Evolutionary conservation across 768 basidiomycete species (phyloP).

Genomic region (Tricholoma flavovirens): DNA sequence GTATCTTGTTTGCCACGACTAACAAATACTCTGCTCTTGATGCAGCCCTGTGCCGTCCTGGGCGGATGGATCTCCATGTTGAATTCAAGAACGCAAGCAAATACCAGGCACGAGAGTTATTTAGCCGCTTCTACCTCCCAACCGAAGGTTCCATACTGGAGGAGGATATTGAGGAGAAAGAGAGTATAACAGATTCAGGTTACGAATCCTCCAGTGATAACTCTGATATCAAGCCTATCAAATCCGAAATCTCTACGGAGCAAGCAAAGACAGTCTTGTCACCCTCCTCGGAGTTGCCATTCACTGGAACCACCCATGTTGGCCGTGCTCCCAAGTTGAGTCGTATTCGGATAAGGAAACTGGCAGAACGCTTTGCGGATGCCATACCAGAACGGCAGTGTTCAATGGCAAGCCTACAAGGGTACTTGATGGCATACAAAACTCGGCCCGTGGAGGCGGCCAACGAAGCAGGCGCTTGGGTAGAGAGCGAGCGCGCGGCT

Average conservation of each 20-base stretch:
- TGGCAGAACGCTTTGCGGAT: constrained; percentile 46
- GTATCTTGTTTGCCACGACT: constrained; percentile 68
- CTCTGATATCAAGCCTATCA: background rate
- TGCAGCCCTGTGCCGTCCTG: constrained; percentile 58
- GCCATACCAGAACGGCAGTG: constrained; percentile 33
- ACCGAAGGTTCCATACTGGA: constrained; percentile 11
- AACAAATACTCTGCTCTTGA: constrained; percentile 58
- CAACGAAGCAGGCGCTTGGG: constrained; percentile 33
- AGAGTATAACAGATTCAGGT: constrained; percentile 16
- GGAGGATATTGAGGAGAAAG: constrained; percentile 17
- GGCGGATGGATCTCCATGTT: constrained; percentile 64
- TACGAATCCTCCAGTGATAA: constrained; percentile 6
- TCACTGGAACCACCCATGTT: constrained; percentile 22
- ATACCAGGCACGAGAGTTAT: constrained; percentile 53
- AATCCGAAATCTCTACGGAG: background rate
- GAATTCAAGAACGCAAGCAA: constrained; percentile 58
- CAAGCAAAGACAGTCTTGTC: constrained; percentile 1
- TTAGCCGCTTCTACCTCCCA: constrained; percentile 53
- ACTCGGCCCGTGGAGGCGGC: constrained; percentile 46
- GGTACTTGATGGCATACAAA: constrained; percentile 57
- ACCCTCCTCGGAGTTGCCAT: background rate
- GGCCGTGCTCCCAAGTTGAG: constrained; percentile 30
- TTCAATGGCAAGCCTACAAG: constrained; percentile 35
- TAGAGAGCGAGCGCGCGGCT: constrained; percentile 31
- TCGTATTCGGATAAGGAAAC: constrained; percentile 23